Percentiles rank a stretch among this genome's conserved stretches.
phyloP scores from a whole-genome alignment of 2,329 filamentous ascomycete species.

The Cercospora nicotianae region DNA sequence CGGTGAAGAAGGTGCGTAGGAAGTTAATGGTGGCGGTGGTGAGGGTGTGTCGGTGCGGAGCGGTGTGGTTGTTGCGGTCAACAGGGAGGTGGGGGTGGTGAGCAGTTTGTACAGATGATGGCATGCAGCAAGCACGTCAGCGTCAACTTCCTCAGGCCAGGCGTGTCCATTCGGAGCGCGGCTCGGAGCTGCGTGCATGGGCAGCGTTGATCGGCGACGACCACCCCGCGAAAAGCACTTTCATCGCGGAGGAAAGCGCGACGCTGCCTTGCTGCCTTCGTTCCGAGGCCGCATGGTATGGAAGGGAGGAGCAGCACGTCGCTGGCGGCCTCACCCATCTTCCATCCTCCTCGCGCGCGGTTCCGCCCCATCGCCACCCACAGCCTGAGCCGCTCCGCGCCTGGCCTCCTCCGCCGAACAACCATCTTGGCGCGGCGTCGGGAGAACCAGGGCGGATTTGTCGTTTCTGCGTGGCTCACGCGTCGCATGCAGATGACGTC shows the following conservation, averaged over 20 bases:
- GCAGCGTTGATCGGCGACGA: background rate
- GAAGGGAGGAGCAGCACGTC: background rate
- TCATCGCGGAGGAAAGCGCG: background rate
- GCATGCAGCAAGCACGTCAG: constrained; percentile 1
- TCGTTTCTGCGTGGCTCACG: background rate
- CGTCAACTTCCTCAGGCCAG: background rate
- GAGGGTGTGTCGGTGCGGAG: background rate
- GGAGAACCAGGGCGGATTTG: background rate
- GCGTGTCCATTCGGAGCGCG: background rate
- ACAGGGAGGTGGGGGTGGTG: background rate
- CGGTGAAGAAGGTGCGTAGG: constrained; percentile 71
- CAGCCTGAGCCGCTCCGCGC: background rate
- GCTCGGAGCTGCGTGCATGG: background rate
- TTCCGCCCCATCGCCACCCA: background rate
- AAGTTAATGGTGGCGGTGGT: constrained; percentile 55
- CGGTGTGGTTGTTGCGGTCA: background rate
- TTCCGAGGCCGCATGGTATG: background rate
- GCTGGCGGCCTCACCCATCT: background rate
- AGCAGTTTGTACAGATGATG: background rate
- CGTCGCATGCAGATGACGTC: background rate
- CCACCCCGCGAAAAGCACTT: background rate
- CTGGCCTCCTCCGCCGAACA: background rate
- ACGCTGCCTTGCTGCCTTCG: background rate
- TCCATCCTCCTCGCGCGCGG: background rate
- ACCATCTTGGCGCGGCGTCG: background rate